Evolutionary conservation across 1,284 basidiomycete species (phyloP).

Genomic region (Schizophyllum amplum): DNA sequence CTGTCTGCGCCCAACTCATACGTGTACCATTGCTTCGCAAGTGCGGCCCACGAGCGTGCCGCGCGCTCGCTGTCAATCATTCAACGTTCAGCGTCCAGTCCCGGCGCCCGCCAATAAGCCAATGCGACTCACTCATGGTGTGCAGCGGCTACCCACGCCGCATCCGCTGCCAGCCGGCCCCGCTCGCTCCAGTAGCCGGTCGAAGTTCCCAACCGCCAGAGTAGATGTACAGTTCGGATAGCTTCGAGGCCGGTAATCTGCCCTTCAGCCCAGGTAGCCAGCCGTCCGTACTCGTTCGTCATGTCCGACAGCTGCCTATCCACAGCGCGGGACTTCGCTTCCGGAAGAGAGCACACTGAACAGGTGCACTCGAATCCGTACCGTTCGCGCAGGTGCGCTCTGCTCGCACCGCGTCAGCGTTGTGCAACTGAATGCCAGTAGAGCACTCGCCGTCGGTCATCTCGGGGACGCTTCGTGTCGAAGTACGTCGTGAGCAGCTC

Average conservation of each 20-base stretch:
- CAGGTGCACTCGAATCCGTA: constrained; percentile 56
- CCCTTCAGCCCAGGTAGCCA: constrained; percentile 38
- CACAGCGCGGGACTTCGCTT: constrained; percentile 36
- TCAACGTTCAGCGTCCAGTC: not conserved
- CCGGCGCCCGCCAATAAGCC: not conserved
- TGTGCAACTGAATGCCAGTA: not conserved
- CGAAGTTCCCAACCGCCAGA: constrained; percentile 47
- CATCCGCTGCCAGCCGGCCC: constrained; percentile 52
- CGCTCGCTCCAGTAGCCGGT: constrained; percentile 59
- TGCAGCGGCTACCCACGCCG: constrained; percentile 45
- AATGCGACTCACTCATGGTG: constrained; percentile 45
- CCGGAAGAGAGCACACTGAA: constrained; percentile 43
- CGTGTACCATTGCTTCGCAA: constrained; percentile 43
- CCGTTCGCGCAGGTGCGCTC: constrained; percentile 34
- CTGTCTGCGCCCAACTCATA: constrained; percentile 50
- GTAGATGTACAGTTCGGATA: constrained; percentile 34
- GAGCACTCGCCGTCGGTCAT: constrained; percentile 37
- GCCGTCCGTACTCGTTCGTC: constrained; percentile 30
- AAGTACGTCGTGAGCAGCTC: constrained; percentile 55
- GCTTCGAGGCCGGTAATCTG: constrained; percentile 40
- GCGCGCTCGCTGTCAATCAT: constrained; percentile 28
- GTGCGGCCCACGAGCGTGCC: constrained; percentile 37
- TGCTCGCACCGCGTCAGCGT: constrained; percentile 16
- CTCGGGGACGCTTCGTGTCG: constrained; percentile 42
- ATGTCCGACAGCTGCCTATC: constrained; percentile 41